phyloP scores from a whole-genome alignment of 805 yeast species.

The Cyberlindnera maritima region DNA sequence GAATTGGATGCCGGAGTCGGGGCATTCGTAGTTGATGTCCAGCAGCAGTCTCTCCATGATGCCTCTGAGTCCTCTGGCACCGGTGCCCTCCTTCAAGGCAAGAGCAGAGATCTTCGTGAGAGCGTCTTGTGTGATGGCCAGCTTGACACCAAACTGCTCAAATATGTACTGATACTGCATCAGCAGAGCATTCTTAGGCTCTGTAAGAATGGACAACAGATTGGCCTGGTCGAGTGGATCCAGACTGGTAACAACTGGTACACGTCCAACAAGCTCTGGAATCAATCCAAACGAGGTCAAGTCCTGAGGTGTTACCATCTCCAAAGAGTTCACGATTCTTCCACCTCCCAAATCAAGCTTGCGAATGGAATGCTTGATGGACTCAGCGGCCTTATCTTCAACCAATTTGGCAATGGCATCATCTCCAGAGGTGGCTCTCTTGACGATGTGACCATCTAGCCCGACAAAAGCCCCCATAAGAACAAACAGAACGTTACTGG shows the following conservation, averaged over 20 bases:
- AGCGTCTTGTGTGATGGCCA: slow-evolving; percentile 49
- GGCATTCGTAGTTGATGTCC: slow-evolving; percentile 56
- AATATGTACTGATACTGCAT: slow-evolving; percentile 54
- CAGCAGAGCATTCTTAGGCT: slow-evolving; percentile 54
- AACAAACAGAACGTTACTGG: slow-evolving; percentile 53
- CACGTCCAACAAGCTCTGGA: slow-evolving; percentile 59
- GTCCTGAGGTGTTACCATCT: slow-evolving; percentile 48
- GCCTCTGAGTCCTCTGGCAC: slow-evolving; percentile 58
- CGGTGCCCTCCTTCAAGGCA: slow-evolving; percentile 53
- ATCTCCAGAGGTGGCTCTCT: slow-evolving; percentile 31
- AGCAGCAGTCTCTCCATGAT: slow-evolving; percentile 51
- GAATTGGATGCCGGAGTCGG: slow-evolving; percentile 51
- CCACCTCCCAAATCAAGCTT: slow-evolving; percentile 38
- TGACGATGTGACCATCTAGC: slow-evolving; percentile 44
- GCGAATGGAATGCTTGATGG: slow-evolving; percentile 27
- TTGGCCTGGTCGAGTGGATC: slow-evolving; percentile 44
- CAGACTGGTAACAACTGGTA: slow-evolving; percentile 51
- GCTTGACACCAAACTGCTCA: slow-evolving; percentile 47
- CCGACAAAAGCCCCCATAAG: slow-evolving; percentile 65
- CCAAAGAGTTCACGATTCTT: slow-evolving; percentile 39
- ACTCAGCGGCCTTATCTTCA: slow-evolving; percentile 11
- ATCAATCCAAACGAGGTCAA: slow-evolving; percentile 51
- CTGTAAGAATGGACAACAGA: slow-evolving; percentile 46
- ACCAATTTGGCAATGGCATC: slow-evolving; percentile 20
- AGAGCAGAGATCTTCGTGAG: slow-evolving; percentile 44